These are phyloP conservation scores for Polychaeton citri DNA, from an alignment of 2,329 filamentous ascomycete genomes.

Conservation along the genomic window DNA sequence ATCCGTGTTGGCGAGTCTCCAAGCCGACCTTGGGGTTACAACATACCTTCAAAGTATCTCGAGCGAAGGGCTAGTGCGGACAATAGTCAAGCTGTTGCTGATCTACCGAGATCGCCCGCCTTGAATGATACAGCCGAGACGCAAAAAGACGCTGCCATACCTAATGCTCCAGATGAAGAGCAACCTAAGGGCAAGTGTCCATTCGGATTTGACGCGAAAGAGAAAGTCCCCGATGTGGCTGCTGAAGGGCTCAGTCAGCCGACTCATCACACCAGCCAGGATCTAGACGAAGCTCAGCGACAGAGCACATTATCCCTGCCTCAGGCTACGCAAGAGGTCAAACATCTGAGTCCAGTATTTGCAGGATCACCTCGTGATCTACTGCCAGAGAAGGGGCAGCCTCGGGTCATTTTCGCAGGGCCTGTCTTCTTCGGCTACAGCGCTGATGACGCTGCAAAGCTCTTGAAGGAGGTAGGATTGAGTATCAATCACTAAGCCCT, in stretches of 20 bases:
- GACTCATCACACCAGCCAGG: neutral
- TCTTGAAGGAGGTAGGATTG: conserved; percentile 43
- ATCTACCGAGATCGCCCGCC: conserved; percentile 35
- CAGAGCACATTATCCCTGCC: conserved; percentile 1
- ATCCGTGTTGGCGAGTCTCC: conserved; percentile 89
- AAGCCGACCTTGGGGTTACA: conserved; percentile 84
- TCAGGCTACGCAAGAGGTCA: neutral
- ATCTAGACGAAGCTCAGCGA: conserved; percentile 8
- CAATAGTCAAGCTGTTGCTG: conserved; percentile 23
- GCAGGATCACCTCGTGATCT: conserved; percentile 1
- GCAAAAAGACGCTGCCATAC: conserved; percentile 1
- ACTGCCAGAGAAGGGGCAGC: conserved; percentile 16
- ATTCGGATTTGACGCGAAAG: conserved; percentile 8
- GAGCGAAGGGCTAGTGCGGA: conserved; percentile 26
- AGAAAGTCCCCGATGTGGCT: neutral
- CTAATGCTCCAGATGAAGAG: too few relatives aligned
- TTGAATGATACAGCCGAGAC: conserved; percentile 12
- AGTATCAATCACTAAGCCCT: neutral
- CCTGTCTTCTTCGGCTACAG: conserved; percentile 90
- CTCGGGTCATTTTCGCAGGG: conserved; percentile 78
- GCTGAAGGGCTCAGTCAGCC: neutral
- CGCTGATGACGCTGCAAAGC: conserved; percentile 63
- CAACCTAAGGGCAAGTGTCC: conserved; percentile 8
- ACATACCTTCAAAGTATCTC: conserved; percentile 49
- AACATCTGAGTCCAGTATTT: neutral